Evolutionary conservation across 2,329 filamentous ascomycete species (phyloP).

Genomic region (Botrytis tulipae): DNA sequence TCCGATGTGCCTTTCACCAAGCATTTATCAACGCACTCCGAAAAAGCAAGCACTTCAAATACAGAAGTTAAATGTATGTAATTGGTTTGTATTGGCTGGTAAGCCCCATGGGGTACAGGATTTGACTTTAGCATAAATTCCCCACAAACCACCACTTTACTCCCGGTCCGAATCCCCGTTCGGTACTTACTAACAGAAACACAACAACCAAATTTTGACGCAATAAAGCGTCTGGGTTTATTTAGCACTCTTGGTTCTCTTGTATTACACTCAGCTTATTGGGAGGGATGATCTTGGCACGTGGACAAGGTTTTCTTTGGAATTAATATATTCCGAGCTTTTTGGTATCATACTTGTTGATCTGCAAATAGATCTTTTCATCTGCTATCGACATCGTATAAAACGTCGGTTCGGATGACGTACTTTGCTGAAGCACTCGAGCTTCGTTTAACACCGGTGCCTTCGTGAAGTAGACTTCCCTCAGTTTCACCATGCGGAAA

Average conservation of each 20-base stretch:
- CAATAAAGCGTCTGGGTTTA: background rate
- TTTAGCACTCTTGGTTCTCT: background rate
- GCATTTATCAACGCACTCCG: background rate
- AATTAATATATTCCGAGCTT: background rate
- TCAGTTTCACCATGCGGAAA: slow-evolving; percentile 69
- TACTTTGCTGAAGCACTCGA: slow-evolving; percentile 58
- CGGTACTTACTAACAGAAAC: slow-evolving; percentile 1
- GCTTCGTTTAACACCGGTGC: slow-evolving; percentile 65
- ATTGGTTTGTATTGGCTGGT: background rate
- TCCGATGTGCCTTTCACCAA: background rate
- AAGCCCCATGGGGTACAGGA: background rate
- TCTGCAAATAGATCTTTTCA: background rate
- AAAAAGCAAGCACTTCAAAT: background rate
- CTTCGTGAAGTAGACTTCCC: slow-evolving; percentile 66
- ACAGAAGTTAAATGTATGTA: background rate
- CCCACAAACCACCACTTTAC: slow-evolving; percentile 3
- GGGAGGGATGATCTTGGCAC: background rate
- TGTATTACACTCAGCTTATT: background rate
- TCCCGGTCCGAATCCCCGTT: slow-evolving; percentile 13
- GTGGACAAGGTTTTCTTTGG: background rate
- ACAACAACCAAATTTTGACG: background rate
- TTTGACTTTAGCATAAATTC: slow-evolving; percentile 22
- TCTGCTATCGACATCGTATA: slow-evolving; percentile 57
- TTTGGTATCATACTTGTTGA: background rate
- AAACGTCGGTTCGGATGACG: slow-evolving; percentile 68